These are phyloP conservation scores for Lycium barbarum DNA, from an alignment of 257 asterid species.

Conservation along the genomic window DNA sequence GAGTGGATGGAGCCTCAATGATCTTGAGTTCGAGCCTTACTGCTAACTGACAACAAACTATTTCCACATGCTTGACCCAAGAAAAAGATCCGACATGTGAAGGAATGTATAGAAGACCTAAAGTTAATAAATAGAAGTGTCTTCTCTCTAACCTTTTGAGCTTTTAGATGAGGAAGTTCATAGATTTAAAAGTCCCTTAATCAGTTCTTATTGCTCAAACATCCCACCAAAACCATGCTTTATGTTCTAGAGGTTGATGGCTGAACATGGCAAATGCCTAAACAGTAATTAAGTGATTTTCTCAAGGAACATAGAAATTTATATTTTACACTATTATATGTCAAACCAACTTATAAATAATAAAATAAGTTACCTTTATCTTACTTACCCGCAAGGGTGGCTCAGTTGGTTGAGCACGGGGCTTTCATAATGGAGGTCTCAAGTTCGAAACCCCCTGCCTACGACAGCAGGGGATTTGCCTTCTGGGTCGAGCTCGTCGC, in stretches of 20 bases:
- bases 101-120: background rate
- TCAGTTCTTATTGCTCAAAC: conserved; percentile 6
- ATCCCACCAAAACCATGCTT: background rate
- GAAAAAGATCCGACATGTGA: background rate
- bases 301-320: background rate
- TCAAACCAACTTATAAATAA: background rate
- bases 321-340: background rate
- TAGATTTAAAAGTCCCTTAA: background rate
- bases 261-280: conserved; percentile 22
- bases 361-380: conserved; percentile 13
- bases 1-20: conserved; percentile 15
- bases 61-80: background rate
- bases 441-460: too few relatives aligned
- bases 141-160: background rate
- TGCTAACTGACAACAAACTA: background rate
- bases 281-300: background rate
- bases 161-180: conserved; percentile 16
- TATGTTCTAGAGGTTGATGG: background rate
- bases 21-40: background rate
- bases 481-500: too few relatives aligned
- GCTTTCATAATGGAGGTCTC: too few relatives aligned
- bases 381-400: background rate
- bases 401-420: too few relatives aligned
- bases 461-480: too few relatives aligned
- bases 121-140: background rate